Conservation (phyloP, 495 filamentous ascomycete species). For the Penicillium robsamsonii region DNA sequence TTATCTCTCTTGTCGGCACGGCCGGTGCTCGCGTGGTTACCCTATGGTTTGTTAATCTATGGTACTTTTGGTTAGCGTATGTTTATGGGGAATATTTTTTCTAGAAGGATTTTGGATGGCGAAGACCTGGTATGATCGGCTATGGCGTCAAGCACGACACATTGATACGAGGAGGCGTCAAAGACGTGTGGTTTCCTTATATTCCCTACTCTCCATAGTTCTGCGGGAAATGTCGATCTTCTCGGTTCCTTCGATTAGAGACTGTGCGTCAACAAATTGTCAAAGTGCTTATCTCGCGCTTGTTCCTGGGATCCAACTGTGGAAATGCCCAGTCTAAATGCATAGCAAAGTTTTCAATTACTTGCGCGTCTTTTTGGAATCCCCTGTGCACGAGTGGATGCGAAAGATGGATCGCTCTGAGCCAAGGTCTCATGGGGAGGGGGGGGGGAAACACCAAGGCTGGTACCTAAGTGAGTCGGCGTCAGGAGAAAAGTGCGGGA, state of each 20-base stretch:
- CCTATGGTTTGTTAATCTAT: neutral
- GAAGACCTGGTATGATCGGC: neutral
- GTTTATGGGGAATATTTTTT: neutral
- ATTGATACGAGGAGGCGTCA: neutral
- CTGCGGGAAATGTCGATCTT: neutral
- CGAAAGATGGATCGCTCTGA: neutral
- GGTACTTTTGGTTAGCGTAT: neutral
- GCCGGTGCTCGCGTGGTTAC: neutral
- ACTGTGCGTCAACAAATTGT: neutral
- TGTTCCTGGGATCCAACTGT: neutral
- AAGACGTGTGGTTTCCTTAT: neutral
- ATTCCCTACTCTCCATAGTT: neutral
- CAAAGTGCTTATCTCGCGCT: neutral
- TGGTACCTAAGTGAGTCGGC: neutral
- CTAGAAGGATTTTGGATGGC: neutral
- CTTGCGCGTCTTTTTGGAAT: neutral
- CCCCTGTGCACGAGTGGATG: neutral
- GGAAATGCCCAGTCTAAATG: neutral
- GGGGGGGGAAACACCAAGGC: neutral
- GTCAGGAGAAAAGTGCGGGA: neutral
- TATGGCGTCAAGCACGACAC: neutral
- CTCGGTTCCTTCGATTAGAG: neutral
- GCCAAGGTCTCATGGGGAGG: neutral
- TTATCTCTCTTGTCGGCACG: slow-evolving; percentile 5
- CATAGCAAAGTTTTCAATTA: neutral